phyloP scores from a whole-genome alignment of 1,284 basidiomycete genomes.

The Hemileia vastatrix region DNA sequence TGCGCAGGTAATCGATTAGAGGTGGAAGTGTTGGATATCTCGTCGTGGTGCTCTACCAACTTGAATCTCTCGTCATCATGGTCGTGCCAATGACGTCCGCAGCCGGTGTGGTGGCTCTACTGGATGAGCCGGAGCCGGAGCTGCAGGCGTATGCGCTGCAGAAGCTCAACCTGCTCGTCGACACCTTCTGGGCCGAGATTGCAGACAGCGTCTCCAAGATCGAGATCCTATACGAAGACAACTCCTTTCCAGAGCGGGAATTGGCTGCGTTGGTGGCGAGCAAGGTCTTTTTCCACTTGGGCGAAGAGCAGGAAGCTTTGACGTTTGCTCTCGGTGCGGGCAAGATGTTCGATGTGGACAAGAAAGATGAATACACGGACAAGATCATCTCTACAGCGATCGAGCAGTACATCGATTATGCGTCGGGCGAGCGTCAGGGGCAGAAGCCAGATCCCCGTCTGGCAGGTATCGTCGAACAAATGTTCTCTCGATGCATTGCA shows the following conservation, averaged over 20 bases:
- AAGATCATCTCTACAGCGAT: conserved; percentile 92
- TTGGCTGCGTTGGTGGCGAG: conserved; percentile 76
- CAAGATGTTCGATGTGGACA: conserved; percentile 66
- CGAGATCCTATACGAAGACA: conserved; percentile 71
- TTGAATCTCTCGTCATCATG: too few relatives aligned
- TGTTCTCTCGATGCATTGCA: conserved; percentile 67
- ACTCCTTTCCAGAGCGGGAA: conserved; percentile 60
- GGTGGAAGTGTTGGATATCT: too few relatives aligned
- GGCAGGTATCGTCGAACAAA: conserved; percentile 71
- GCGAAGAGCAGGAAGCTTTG: conserved; percentile 81
- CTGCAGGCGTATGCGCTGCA: conserved; percentile 82
- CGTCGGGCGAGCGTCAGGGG: conserved; percentile 50
- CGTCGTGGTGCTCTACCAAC: too few relatives aligned
- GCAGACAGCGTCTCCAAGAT: conserved; percentile 80
- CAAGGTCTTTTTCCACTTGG: conserved; percentile 91
- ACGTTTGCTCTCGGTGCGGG: conserved; percentile 86
- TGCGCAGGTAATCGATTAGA: too few relatives aligned
- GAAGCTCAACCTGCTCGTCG: conserved; percentile 64
- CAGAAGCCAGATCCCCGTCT: conserved; percentile 63
- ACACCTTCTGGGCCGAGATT: conserved; percentile 94
- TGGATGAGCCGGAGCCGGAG: conserved; percentile 71
- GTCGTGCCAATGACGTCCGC: too few relatives aligned
- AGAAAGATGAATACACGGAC: conserved; percentile 73
- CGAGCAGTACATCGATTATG: conserved; percentile 65
- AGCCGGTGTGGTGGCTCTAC: conserved; percentile 68